phyloP scores from a whole-genome alignment of 2,329 filamentous ascomycete species.

The Paracamarosporium sp. region DNA sequence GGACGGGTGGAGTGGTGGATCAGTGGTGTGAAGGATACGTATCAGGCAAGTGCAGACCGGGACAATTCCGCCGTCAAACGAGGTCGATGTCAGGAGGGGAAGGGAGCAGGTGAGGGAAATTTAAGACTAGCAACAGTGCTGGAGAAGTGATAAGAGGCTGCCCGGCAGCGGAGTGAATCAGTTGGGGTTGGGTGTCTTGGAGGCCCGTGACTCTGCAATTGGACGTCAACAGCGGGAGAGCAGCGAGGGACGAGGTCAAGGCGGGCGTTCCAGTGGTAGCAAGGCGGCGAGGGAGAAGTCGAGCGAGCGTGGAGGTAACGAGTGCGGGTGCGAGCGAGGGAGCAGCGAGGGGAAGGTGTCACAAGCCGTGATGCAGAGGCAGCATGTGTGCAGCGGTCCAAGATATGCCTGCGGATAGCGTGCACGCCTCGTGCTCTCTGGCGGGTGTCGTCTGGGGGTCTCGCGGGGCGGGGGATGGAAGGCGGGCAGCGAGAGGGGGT shows the following conservation, averaged over 20 bases:
- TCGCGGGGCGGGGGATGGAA: slow-evolving; percentile 17
- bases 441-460: slow-evolving; percentile 22
- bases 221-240: slow-evolving; percentile 8
- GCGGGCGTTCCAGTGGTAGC: slow-evolving; percentile 16
- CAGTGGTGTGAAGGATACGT: slow-evolving; percentile 1
- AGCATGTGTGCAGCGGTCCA: slow-evolving; percentile 10
- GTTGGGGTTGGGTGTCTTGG: slow-evolving; percentile 25
- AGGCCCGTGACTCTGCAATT: slow-evolving; percentile 20
- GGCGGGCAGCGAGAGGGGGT: slow-evolving; percentile 18
- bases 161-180: slow-evolving; percentile 10
- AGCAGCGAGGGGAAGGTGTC: slow-evolving; percentile 33
- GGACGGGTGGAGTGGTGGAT: slow-evolving; percentile 19
- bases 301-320: slow-evolving; percentile 35
- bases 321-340: slow-evolving; percentile 35
- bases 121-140: slow-evolving; percentile 1
- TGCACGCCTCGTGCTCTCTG: slow-evolving; percentile 33
- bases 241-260: slow-evolving; percentile 24
- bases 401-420: slow-evolving; percentile 18
- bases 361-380: slow-evolving; percentile 34
- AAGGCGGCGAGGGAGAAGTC: slow-evolving; percentile 26
- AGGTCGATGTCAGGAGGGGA: slow-evolving; percentile 2
- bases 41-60: slow-evolving; percentile 13
- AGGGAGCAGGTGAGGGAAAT: slow-evolving; percentile 5
- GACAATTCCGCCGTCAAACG: slow-evolving; percentile 4
- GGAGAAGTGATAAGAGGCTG: slow-evolving; percentile 7